A percentile compares a stretch with the other conserved stretches of the same genome.
phyloP scores from a whole-genome alignment of 768 basidiomycete genomes.

The Amanita pallidorosea region DNA sequence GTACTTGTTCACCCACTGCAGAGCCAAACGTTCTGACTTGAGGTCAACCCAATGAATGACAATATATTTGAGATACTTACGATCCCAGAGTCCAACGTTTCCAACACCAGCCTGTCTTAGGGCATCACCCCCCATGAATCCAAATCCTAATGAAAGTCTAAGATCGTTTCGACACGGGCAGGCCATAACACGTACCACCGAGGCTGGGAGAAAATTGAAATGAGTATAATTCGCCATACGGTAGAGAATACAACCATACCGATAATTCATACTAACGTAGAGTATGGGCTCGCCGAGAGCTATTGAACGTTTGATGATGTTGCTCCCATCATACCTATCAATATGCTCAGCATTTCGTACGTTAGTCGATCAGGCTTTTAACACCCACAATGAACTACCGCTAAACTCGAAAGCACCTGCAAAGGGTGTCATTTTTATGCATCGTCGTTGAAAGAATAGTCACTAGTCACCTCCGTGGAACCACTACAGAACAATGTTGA shows the following conservation, averaged over 20 bases:
- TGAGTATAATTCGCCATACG: neutral
- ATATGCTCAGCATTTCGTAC: neutral
- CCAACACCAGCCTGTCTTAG: conserved; percentile 26
- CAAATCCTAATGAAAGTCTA: conserved; percentile 14
- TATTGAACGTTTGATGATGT: conserved; percentile 21
- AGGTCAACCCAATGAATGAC: neutral
- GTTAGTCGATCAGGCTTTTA: neutral
- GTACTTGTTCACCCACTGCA: conserved; percentile 45
- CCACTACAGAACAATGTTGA: conserved; percentile 14
- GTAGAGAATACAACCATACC: conserved; percentile 17
- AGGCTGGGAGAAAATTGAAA: too few species aligned
- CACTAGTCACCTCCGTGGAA: conserved; percentile 17
- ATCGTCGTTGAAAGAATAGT: neutral
- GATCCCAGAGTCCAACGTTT: conserved; percentile 43
- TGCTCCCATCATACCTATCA: conserved; percentile 16
- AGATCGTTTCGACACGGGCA: too few species aligned
- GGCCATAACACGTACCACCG: too few species aligned
- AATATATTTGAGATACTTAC: conserved; percentile 17
- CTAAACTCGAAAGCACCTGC: conserved; percentile 25
- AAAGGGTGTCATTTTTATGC: neutral
- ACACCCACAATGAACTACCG: conserved; percentile 8
- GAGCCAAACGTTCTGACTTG: conserved; percentile 28
- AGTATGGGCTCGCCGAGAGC: conserved; percentile 20
- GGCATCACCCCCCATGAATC: conserved; percentile 30
- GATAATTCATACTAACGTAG: conserved; percentile 30